Conservation (phyloP, 2,329 filamentous ascomycete species). For the Tympanopsis confertula region DNA sequence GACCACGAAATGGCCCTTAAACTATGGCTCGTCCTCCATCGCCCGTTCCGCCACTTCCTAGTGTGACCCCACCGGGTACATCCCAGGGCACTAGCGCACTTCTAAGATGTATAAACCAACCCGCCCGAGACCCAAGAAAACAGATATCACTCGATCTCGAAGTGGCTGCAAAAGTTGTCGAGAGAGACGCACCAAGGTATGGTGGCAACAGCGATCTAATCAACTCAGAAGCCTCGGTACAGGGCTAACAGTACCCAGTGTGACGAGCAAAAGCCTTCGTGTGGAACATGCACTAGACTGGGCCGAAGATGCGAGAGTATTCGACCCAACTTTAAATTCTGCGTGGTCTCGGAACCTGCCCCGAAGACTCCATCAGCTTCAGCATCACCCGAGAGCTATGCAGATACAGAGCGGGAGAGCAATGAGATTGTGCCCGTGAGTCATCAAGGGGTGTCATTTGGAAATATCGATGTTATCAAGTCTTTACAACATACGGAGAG, state of each 20-base stretch:
- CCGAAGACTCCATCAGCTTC: neutral
- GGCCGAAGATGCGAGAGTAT: constrained; percentile 7
- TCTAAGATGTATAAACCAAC: neutral
- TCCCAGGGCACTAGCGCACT: no score
- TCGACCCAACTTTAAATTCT: constrained; percentile 4
- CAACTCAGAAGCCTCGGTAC: neutral
- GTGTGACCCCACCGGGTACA: no score
- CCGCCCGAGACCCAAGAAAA: neutral
- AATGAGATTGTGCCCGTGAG: neutral
- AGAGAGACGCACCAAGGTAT: neutral
- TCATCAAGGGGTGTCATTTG: constrained; percentile 4
- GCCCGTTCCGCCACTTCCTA: no score
- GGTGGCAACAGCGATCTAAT: neutral
- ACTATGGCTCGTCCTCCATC: no score
- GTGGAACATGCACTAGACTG: constrained; percentile 11
- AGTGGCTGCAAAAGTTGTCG: neutral
- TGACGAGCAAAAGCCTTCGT: constrained; percentile 11
- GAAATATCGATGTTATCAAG: constrained; percentile 4
- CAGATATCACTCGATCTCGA: neutral
- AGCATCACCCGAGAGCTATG: no score
- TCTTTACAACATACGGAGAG: constrained; percentile 10
- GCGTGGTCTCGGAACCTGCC: neutral
- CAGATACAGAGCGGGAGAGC: neutral
- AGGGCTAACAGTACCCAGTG: no score
- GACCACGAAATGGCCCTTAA: no score